These are phyloP conservation scores for Candida boidinii DNA, from an alignment of 805 yeast species.

Conservation along the genomic window DNA sequence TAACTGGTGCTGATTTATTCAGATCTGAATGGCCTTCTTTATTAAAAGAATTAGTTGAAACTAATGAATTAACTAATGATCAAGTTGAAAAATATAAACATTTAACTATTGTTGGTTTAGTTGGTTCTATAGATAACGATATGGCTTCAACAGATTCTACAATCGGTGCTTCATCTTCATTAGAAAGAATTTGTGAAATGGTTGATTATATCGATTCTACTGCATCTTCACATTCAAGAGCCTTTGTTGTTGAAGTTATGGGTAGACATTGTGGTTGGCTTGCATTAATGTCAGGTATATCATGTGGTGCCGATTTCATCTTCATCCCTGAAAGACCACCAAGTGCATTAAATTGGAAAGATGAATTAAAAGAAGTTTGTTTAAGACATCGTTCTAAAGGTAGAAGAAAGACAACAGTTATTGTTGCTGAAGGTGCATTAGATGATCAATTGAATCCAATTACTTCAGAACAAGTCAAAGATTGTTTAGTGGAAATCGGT, in stretches of 20 bases:
- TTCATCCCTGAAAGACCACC: constrained; percentile 79
- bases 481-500: constrained; percentile 58
- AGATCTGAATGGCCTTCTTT: constrained; percentile 73
- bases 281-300: constrained; percentile 72
- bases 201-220: constrained; percentile 81
- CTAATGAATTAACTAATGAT: constrained; percentile 34
- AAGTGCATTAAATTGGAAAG: constrained; percentile 52
- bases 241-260: constrained; percentile 81
- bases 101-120: constrained; percentile 65
- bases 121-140: constrained; percentile 80
- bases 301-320: constrained; percentile 74
- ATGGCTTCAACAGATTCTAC: constrained; percentile 83
- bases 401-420: constrained; percentile 68
- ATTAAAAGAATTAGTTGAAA: constrained; percentile 43
- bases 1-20: constrained; percentile 76
- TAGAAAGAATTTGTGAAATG: constrained; percentile 65
- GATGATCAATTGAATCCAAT: constrained; percentile 61
- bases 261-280: constrained; percentile 90
- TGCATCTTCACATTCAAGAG: constrained; percentile 75
- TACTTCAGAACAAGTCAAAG: constrained; percentile 54
- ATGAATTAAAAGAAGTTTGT: constrained; percentile 56
- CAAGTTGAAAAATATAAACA: constrained; percentile 41
- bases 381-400: constrained; percentile 62
- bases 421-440: constrained; percentile 83
- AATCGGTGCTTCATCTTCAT: constrained; percentile 73